Conservation (phyloP, 2,329 filamentous ascomycete genomes). For the Neurospora sp. region DNA sequence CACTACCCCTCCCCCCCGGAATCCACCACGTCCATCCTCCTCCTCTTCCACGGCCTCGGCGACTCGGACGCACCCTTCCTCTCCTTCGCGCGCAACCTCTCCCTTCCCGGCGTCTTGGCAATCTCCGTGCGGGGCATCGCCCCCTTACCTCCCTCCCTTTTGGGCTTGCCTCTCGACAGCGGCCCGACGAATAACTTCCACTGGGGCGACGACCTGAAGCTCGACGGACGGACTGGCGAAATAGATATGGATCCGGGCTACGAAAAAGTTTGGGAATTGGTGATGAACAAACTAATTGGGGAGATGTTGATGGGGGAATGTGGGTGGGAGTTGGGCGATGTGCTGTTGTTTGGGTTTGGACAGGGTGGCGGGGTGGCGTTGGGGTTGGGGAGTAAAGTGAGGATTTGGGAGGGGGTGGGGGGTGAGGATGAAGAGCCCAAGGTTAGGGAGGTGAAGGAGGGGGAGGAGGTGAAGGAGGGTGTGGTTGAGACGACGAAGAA, state of each 20-base stretch:
- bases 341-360: constrained; percentile 57
- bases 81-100: constrained; percentile 56
- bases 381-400: constrained; percentile 8
- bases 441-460: constrained; percentile 9
- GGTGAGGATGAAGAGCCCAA: neutral
- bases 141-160: constrained; percentile 58
- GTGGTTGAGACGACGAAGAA: neutral
- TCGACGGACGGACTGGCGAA: constrained; percentile 40
- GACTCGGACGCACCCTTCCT: constrained; percentile 63
- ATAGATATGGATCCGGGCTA: constrained; percentile 57
- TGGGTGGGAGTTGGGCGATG: constrained; percentile 49
- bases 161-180: constrained; percentile 29
- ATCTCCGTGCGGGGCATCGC: constrained; percentile 65
- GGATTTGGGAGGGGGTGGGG: neutral
- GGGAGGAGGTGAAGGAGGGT: constrained; percentile 10
- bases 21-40: constrained; percentile 61
- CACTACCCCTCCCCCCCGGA: constrained; percentile 45
- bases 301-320: constrained; percentile 43
- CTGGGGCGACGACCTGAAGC: constrained; percentile 57
- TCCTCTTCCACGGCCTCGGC: constrained; percentile 78
- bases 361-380: constrained; percentile 57
- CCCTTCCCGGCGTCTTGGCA: constrained; percentile 67
- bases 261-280: constrained; percentile 31
- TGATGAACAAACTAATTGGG: constrained; percentile 42
- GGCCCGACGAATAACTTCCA: constrained; percentile 36